phyloP scores from a whole-genome alignment of 805 yeast genomes.

The Wickerhamomyces canadensis region DNA sequence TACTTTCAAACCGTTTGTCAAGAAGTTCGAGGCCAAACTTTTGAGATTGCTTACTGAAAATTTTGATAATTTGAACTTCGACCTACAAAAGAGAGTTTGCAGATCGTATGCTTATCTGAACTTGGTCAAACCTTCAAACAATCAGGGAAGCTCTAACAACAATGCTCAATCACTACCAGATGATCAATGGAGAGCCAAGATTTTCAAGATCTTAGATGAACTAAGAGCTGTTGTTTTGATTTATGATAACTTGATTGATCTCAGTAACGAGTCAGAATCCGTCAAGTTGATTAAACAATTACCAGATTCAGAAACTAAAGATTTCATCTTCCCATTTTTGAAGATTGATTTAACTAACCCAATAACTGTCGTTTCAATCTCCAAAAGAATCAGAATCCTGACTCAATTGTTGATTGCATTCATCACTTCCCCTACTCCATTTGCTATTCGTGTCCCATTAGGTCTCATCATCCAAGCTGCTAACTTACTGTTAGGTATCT shows the following conservation, averaged over 20 bases:
- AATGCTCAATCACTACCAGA: constrained; percentile 31
- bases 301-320: constrained; percentile 26
- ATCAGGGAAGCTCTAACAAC: constrained; percentile 19
- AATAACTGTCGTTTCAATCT: constrained; percentile 42
- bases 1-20: constrained; percentile 74
- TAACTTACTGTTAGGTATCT: constrained; percentile 52
- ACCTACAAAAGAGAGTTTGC: constrained; percentile 37
- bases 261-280: constrained; percentile 50
- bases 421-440: constrained; percentile 47
- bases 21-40: constrained; percentile 48
- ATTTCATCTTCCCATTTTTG: constrained; percentile 40
- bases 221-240: constrained; percentile 48
- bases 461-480: constrained; percentile 47
- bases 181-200: constrained; percentile 42
- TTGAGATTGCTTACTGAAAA: constrained; percentile 29
- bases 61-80: constrained; percentile 33
- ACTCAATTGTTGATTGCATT: constrained; percentile 40
- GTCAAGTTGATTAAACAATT: constrained; percentile 34
- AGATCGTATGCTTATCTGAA: constrained; percentile 51
- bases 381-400: constrained; percentile 44
- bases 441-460: constrained; percentile 55
- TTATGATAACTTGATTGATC: constrained; percentile 52
- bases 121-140: constrained; percentile 37
- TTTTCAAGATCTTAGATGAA: constrained; percentile 46
- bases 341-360: constrained; percentile 56